Conservation (phyloP, 2,329 filamentous ascomycete genomes). For the Nakataea oryzae region DNA sequence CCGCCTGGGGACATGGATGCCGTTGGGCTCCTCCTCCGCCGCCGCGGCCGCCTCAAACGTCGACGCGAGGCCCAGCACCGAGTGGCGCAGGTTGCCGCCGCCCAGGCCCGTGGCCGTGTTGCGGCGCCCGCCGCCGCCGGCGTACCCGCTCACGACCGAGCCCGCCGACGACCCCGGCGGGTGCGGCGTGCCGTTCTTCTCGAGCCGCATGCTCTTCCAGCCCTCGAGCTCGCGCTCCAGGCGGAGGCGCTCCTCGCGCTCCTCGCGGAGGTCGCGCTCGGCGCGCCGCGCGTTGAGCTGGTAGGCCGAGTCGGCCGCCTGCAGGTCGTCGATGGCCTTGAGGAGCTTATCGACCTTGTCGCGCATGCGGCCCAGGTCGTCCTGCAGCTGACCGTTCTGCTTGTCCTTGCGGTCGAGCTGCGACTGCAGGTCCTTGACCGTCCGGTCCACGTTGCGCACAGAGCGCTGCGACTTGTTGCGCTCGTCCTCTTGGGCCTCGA, state of each 20-base stretch:
- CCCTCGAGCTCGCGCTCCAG: slow-evolving; percentile 84
- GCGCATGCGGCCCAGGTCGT: slow-evolving; percentile 75
- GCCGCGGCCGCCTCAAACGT: slow-evolving; percentile 12
- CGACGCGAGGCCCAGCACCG: slow-evolving; percentile 10
- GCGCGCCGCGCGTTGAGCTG: slow-evolving; percentile 76
- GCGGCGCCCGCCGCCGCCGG: slow-evolving; percentile 13
- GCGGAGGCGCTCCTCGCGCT: slow-evolving; percentile 68
- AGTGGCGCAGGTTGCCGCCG: slow-evolving; percentile 14
- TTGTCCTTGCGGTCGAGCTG: slow-evolving; percentile 94
- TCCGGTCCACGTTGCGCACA: slow-evolving; percentile 85
- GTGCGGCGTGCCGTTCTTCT: slow-evolving; percentile 34
- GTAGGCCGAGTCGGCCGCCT: slow-evolving; percentile 71
- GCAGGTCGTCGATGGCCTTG: slow-evolving; percentile 84
- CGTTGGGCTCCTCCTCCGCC: slow-evolving; percentile 37
- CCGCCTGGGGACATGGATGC: slow-evolving; percentile 48
- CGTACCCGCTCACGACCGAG: slow-evolving; percentile 12
- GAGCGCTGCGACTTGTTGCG: slow-evolving; percentile 75
- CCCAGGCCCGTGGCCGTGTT: slow-evolving; percentile 5
- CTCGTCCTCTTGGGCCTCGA: slow-evolving; percentile 73
- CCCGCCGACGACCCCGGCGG: slow-evolving; percentile 10
- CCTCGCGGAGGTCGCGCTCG: slow-evolving; percentile 82
- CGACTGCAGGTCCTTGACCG: slow-evolving; percentile 82
- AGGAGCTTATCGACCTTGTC: slow-evolving; percentile 89
- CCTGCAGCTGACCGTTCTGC: slow-evolving; percentile 66
- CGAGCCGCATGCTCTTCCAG: slow-evolving; percentile 66